These are phyloP conservation scores for Lepidium sativum DNA, from an alignment of 345 rosid species.

Conservation along the genomic window DNA sequence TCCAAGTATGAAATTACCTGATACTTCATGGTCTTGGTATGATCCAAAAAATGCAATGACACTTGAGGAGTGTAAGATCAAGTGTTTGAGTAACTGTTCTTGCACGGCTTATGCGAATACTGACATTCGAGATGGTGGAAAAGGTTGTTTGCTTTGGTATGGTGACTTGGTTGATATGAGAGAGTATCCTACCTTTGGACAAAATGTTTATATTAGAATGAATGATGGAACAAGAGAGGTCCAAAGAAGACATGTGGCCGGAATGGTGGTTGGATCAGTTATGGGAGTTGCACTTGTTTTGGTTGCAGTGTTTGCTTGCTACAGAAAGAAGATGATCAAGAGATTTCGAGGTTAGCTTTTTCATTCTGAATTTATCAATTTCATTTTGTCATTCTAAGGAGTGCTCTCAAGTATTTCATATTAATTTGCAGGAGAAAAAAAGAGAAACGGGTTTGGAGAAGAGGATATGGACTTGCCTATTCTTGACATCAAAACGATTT, in stretches of 20 bases:
- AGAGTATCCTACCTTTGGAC: slow-evolving; percentile 40
- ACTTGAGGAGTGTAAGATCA: slow-evolving; percentile 29
- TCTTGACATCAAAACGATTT: slow-evolving; percentile 27
- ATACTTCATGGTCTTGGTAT: slow-evolving; percentile 34
- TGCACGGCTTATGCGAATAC: slow-evolving; percentile 41
- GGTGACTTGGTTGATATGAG: slow-evolving; percentile 38
- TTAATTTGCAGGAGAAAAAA: neutral
- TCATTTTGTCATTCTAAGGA: neutral
- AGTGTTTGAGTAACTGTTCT: slow-evolving; percentile 37
- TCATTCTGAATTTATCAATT: neutral
- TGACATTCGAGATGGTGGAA: slow-evolving; percentile 32
- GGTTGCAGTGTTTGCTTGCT: neutral
- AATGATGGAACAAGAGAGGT: slow-evolving; percentile 13
- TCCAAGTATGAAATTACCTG: slow-evolving; percentile 57
- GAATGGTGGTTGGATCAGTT: slow-evolving; percentile 5
- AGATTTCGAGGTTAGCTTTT: neutral
- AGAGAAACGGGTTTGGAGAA: neutral
- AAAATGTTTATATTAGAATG: slow-evolving; percentile 58
- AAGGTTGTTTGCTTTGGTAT: slow-evolving; percentile 43
- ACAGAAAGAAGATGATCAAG: neutral
- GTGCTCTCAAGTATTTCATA: neutral
- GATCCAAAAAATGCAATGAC: slow-evolving; percentile 23
- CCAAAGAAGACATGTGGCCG: slow-evolving; percentile 19
- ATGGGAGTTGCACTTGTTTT: neutral
- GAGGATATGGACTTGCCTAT: slow-evolving; percentile 20